Base-by-base conservation (phyloP, 768 basidiomycete genomes). In the Tylopilus sp. region DNA sequence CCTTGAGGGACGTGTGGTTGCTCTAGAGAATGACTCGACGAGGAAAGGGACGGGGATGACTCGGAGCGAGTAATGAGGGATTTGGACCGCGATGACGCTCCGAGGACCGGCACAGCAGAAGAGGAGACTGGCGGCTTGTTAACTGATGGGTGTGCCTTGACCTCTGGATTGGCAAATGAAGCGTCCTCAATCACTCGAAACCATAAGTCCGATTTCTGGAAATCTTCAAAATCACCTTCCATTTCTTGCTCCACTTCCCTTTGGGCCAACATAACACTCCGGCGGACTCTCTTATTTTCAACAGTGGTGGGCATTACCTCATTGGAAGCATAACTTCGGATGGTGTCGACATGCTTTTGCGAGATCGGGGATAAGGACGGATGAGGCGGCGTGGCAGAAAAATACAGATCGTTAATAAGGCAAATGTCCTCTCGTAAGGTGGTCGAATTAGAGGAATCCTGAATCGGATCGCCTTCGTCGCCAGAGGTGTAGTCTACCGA, bases 151-250 rank as follows among this genome's bases (percentile, higher is more conserved):
- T 49, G 40, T 21, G 35, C 38, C 18, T 47, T 52, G 18, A 47
- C 41, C 38, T 57, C 58, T 11, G 54, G 15, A 31, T 54, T 48
- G 38, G 57, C 63, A 35, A 67, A 60, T 40, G 83, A 80, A 2
- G 79, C 74, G 62, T 93, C 91, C 8, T 85, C 81, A 8, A 91
- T 73, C 2, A 91, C 93, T 44, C 92, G 88, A 71, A 94, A 91
- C 85, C 91, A 98, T 4, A 99, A 77, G 56, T 97, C 93, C 18
- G 90, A 92, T 52, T 82, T 75, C 61, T 86, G 82, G 62, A 99
- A 98, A 8, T 85, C 85, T 44, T 88, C 86, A 63, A 95, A 97
- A 65, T 95, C 93, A 44, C 87, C 87, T 55, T 89, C 86, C 91
- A 99, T 95, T 44, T 85, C 81, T 28, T 83, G 79, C 64, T 95